phyloP scores from a whole-genome alignment of 371 early-diverging fungal genomes.

The Entomophthora muscae region DNA sequence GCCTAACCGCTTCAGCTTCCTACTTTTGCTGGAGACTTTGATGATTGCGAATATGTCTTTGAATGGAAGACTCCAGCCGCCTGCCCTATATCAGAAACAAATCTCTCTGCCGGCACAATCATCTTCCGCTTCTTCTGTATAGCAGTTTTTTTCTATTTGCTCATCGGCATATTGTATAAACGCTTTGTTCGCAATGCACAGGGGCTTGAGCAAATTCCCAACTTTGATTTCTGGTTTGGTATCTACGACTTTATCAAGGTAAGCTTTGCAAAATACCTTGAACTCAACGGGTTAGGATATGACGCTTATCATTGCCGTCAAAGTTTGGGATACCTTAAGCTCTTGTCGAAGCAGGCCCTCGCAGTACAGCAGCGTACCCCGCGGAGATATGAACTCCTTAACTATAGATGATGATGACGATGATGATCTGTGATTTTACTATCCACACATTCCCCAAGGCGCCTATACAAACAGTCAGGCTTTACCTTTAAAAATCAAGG shows the following conservation, averaged over 20 bases:
- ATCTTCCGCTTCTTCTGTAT: neutral
- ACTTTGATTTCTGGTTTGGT: conserved; percentile 5
- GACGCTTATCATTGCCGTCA: neutral
- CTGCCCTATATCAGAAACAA: neutral
- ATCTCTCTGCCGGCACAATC: neutral
- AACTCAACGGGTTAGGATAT: neutral
- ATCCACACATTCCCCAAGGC: no score
- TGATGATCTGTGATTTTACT: no score
- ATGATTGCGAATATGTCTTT: conserved; percentile 2
- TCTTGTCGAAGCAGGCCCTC: neutral
- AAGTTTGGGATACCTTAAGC: neutral
- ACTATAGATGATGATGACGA: neutral
- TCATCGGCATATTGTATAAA: conserved; percentile 2
- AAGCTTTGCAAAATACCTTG: neutral
- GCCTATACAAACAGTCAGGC: no score
- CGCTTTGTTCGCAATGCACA: neutral
- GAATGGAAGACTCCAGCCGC: conserved; percentile 1
- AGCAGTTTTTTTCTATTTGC: neutral
- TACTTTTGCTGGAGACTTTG: neutral
- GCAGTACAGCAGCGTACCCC: neutral
- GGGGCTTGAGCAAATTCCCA: conserved; percentile 4
- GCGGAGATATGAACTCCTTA: neutral
- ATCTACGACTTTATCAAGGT: conserved; percentile 7
- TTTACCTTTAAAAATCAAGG: no score
- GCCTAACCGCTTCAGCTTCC: neutral